Percentiles rank a stretch among this genome's conserved stretches.
Conservation (phyloP, 2,329 filamentous ascomycete species). For the Cercospora sp. region DNA sequence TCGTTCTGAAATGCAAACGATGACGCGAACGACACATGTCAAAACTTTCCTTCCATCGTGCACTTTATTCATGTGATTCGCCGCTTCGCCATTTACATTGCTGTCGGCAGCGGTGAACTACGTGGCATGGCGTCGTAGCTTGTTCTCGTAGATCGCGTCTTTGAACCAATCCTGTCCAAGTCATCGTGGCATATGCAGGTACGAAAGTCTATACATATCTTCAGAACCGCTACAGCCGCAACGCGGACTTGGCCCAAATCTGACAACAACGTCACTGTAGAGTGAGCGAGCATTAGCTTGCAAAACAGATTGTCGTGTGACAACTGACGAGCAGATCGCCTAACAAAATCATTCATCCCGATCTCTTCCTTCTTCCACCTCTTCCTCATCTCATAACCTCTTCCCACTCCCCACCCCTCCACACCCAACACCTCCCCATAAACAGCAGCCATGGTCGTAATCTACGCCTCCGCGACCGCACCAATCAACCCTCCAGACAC, state of each 20-base stretch:
- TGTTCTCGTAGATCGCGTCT: neutral
- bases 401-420: no score
- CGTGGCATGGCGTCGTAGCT: conserved; percentile 1
- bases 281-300: neutral
- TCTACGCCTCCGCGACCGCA: conserved; percentile 10
- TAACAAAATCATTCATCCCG: neutral
- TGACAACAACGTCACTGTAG: neutral
- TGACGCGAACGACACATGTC: neutral
- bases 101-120: neutral
- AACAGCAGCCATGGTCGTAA: conserved; percentile 1
- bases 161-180: neutral
- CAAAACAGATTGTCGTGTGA: neutral
- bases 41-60: neutral
- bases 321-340: neutral
- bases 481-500: neutral
- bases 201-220: neutral
- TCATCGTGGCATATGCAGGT: neutral
- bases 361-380: no score
- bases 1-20: neutral
- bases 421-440: no score
- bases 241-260: neutral
- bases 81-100: neutral
- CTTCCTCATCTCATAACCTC: no score
- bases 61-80: neutral
- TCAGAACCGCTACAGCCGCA: neutral